Percentiles rank a stretch among this genome's conserved stretches.
These are phyloP conservation scores for Heimioporus sp. DNA, from an alignment of 768 basidiomycete species.

Conservation along the genomic window DNA sequence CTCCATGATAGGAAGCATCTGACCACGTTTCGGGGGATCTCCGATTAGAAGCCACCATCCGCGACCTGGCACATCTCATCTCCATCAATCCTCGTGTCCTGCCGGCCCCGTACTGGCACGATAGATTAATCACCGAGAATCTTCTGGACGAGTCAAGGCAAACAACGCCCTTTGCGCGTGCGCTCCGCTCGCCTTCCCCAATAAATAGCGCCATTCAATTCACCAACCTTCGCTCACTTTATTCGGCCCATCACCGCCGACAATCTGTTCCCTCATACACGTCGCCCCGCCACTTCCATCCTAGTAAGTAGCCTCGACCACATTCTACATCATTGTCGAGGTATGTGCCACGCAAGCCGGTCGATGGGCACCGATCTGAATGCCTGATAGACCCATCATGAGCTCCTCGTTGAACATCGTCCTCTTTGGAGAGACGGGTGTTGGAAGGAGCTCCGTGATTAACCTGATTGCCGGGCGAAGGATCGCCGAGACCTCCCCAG, in stretches of 20 bases:
- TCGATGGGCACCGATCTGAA: conserved; percentile 19
- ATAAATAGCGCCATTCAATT: conserved; percentile 14
- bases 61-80: not conserved
- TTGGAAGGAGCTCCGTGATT: conserved; percentile 35
- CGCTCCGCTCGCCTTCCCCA: not conserved
- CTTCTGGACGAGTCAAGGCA: conserved; percentile 13
- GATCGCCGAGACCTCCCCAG: conserved; percentile 24
- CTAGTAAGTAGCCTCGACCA: not conserved
- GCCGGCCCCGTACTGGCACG: conserved; percentile 3
- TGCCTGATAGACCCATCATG: conserved; percentile 4
- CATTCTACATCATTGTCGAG: not conserved
- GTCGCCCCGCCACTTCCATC: not conserved
- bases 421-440: conserved; percentile 44
- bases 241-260: not conserved
- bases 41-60: not conserved
- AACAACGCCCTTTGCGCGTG: not conserved
- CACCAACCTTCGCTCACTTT: not conserved
- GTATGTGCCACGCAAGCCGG: conserved; percentile 6
- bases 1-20: conserved; percentile 2
- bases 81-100: conserved; percentile 13
- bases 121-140: conserved; percentile 22
- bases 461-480: conserved; percentile 28
- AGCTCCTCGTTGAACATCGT: conserved; percentile 35
- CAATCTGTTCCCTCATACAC: not conserved
- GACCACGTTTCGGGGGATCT: conserved; percentile 13